Percentiles rank a stretch among this genome's conserved stretches.
phyloP scores from a whole-genome alignment of 768 basidiomycete genomes.

The Tricholoma flavovirens region DNA sequence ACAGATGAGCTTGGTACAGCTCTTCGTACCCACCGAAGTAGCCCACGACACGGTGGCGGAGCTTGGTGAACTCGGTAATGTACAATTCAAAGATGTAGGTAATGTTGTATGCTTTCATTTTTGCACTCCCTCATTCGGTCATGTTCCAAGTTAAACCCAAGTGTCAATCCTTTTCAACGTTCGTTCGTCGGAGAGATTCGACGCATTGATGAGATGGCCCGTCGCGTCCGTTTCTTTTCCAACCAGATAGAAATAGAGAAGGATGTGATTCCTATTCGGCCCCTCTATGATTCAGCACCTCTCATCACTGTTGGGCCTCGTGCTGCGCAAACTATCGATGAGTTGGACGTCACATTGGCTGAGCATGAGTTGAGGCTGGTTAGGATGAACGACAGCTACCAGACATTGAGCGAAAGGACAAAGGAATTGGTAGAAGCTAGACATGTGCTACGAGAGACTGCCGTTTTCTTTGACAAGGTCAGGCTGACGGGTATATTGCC shows the following conservation, averaged over 20 bases:
- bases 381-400: conserved; percentile 93
- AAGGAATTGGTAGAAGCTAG: conserved; percentile 88
- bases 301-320: conserved; percentile 88
- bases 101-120: background rate
- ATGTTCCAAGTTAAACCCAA: conserved; percentile 73
- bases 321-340: conserved; percentile 89
- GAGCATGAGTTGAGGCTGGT: conserved; percentile 81
- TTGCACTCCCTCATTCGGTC: background rate
- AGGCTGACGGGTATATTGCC: conserved; percentile 12
- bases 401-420: conserved; percentile 77
- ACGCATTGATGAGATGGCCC: conserved; percentile 92
- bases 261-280: conserved; percentile 75
- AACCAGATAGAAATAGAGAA: conserved; percentile 83
- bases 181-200: conserved; percentile 96
- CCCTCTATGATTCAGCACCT: conserved; percentile 81
- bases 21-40: conserved; percentile 95
- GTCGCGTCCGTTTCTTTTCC: conserved; percentile 86
- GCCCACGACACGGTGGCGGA: conserved; percentile 96
- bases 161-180: conserved; percentile 95
- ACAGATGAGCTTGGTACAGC: conserved; percentile 95
- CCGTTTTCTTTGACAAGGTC: conserved; percentile 90
- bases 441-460: conserved; percentile 93
- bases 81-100: conserved; percentile 95
- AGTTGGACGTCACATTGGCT: conserved; percentile 79
- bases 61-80: conserved; percentile 90